Percentiles rank a stretch among this genome's conserved stretches.
Conservation (phyloP, 2,329 filamentous ascomycete genomes). For the Xylariaceae sp. region DNA sequence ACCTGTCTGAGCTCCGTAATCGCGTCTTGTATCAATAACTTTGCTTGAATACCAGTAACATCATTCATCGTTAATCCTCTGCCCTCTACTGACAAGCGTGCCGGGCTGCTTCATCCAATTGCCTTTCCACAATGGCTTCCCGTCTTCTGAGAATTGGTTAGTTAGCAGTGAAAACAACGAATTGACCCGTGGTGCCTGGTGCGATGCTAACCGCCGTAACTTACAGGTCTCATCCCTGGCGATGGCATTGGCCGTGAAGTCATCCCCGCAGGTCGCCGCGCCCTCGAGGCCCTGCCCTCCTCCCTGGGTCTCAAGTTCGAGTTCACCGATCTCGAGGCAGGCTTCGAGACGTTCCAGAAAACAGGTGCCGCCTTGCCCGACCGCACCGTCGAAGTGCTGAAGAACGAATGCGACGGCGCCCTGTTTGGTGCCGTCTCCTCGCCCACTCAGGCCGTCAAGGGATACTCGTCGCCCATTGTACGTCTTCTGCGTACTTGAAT, state of each 20-base stretch:
- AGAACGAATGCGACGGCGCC: conserved; percentile 88
- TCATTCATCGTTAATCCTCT: no score
- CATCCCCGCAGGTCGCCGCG: conserved; percentile 84
- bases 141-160: conserved; percentile 64
- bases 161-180: no score
- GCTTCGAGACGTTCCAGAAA: conserved; percentile 88
- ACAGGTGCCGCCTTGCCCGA: conserved; percentile 86
- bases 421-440: conserved; percentile 96
- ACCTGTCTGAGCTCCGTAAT: no score
- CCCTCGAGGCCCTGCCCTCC: conserved; percentile 88
- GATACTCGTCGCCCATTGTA: conserved; percentile 90
- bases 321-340: conserved; percentile 88
- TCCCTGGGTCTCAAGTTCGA: conserved; percentile 90
- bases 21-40: no score
- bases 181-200: no score
- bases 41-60: no score
- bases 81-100: no score
- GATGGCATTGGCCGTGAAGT: conserved; percentile 98
- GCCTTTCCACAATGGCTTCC: conserved; percentile 49
- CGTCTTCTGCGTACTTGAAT: conserved; percentile 5
- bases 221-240: conserved; percentile 86
- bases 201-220: no score
- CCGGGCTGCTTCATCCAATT: conserved; percentile 23
- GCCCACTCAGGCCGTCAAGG: conserved; percentile 80
- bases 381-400: conserved; percentile 81